Evolutionary conservation across 2,329 filamentous ascomycete genomes (phyloP).

Genomic region (Pseudogymnoascus sp.): DNA sequence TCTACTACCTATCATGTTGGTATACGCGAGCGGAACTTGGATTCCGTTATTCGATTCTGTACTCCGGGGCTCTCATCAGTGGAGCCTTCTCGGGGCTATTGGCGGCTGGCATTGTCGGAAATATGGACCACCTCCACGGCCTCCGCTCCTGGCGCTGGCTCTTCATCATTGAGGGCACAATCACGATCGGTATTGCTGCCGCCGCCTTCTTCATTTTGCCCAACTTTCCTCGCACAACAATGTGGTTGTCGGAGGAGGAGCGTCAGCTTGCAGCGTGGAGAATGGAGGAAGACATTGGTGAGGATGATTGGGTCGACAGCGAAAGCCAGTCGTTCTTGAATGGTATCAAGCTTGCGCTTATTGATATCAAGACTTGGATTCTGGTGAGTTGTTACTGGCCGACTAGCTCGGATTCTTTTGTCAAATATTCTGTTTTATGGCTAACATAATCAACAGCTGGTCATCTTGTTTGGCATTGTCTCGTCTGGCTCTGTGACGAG

Average conservation of each 20-base stretch:
- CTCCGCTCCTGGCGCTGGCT: constrained; percentile 58
- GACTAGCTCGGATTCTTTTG: constrained; percentile 18
- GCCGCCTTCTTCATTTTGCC: constrained; percentile 54
- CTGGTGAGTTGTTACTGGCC: constrained; percentile 35
- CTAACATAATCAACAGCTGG: constrained; percentile 31
- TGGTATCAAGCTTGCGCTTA: constrained; percentile 36
- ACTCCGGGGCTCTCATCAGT: constrained; percentile 61
- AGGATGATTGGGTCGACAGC: constrained; percentile 54
- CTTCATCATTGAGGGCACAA: constrained; percentile 62
- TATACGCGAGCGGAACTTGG: constrained; percentile 63
- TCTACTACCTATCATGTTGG: constrained; percentile 59
- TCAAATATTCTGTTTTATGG: not conserved
- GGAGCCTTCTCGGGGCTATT: constrained; percentile 65
- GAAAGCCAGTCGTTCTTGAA: constrained; percentile 48
- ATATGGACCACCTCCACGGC: constrained; percentile 52
- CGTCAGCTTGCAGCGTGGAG: constrained; percentile 51
- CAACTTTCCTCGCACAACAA: constrained; percentile 56
- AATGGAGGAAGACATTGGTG: constrained; percentile 56
- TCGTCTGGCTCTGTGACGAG: constrained; percentile 54
- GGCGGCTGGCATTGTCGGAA: constrained; percentile 56
- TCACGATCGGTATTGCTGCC: constrained; percentile 53
- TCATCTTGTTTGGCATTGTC: constrained; percentile 51
- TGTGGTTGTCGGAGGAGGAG: constrained; percentile 51
- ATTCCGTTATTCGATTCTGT: constrained; percentile 58
- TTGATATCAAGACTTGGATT: constrained; percentile 52